These are phyloP conservation scores for Moricandia arvensis DNA, from an alignment of 345 rosid genomes.

Conservation along the genomic window DNA sequence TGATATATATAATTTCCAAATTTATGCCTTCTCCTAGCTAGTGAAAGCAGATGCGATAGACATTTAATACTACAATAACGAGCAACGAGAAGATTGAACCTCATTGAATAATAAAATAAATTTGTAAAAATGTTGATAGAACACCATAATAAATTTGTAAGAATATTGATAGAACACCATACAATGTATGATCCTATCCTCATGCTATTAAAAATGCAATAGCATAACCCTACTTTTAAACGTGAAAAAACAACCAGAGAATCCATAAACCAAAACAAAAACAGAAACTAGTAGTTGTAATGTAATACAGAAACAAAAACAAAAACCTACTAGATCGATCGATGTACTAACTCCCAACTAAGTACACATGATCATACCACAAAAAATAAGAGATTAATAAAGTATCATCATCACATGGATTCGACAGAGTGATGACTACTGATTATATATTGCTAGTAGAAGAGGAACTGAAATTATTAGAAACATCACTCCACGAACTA, in stretches of 20 bases:
- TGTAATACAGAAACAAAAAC: not conserved
- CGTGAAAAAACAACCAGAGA: constrained; percentile 19
- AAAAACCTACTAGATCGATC: no score
- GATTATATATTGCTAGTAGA: no score
- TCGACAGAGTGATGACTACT: no score
- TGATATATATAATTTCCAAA: no score
- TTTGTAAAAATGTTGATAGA: not conserved
- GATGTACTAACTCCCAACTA: no score
- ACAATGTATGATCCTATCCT: constrained; percentile 11
- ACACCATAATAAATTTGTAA: not conserved
- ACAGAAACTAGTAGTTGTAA: constrained; percentile 15
- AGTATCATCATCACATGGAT: no score
- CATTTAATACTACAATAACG: not conserved
- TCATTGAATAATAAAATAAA: not conserved
- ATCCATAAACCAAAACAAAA: not conserved
- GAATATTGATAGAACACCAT: not conserved
- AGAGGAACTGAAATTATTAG: no score
- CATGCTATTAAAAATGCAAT: constrained; percentile 17
- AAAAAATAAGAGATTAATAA: no score
- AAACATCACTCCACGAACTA: no score
- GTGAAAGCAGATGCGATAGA: not conserved
- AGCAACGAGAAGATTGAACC: not conserved
- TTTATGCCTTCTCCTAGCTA: no score
- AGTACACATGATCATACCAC: no score
- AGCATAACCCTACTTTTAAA: constrained; percentile 17